Percentiles rank a stretch among this genome's conserved stretches.
phyloP scores from a whole-genome alignment of 805 yeast species.

The Candida montana region DNA sequence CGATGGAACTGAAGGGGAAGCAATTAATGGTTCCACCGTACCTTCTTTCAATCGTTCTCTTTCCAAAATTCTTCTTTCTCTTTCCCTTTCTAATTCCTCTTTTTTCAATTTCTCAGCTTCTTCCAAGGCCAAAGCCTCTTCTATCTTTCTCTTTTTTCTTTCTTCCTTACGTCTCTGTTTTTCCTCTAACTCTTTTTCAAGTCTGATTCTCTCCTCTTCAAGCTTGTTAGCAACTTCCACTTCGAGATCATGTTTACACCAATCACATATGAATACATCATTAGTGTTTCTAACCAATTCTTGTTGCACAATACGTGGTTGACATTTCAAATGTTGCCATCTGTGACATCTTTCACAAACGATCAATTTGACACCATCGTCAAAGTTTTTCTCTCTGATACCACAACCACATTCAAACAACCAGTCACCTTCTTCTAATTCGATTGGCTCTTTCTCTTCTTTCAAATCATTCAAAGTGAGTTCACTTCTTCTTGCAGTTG shows the following conservation, averaged over 20 bases:
- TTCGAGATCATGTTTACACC: conserved; percentile 26
- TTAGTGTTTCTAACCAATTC: conserved; percentile 21
- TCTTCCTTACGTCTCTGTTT: conserved; percentile 20
- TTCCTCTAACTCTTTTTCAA: conserved; percentile 19
- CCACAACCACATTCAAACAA: conserved; percentile 34
- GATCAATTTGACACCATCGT: conserved; percentile 31
- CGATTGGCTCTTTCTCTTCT: conserved; percentile 16
- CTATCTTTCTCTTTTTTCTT: conserved; percentile 15
- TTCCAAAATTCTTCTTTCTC: conserved; percentile 22
- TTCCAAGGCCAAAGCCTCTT: conserved; percentile 13
- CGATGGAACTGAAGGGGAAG: background rate
- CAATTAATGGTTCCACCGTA: background rate
- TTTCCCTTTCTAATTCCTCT: conserved; percentile 20
- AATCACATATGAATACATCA: conserved; percentile 24
- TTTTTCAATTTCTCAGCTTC: conserved; percentile 17
- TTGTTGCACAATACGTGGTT: conserved; percentile 25
- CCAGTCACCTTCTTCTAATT: conserved; percentile 33
- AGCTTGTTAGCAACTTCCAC: conserved; percentile 16
- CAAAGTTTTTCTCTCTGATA: conserved; percentile 29
- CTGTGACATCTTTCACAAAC: conserved; percentile 32
- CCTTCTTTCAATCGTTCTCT: conserved; percentile 17
- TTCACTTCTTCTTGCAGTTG: conserved; percentile 17
- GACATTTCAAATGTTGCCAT: conserved; percentile 36
- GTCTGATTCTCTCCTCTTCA: conserved; percentile 17
- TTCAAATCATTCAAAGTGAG: conserved; percentile 26